Evolutionary conservation across 2,329 filamentous ascomycete species (phyloP), one percentile per base, ranked within the genome.

Genomic region (Apiospora phragmitis): DNA sequence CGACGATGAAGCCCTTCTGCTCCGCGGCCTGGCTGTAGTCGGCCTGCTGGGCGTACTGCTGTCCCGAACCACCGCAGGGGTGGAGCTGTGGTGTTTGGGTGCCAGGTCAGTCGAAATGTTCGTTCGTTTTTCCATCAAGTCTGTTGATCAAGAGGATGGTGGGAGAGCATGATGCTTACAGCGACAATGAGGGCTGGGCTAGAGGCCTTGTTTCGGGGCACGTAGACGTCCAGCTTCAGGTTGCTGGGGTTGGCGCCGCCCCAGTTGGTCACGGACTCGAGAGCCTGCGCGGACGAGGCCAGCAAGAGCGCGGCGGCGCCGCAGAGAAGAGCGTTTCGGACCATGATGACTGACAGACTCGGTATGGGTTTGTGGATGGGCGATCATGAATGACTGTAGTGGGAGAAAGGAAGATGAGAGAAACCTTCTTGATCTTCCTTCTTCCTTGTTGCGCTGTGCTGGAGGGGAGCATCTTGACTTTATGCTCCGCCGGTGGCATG

Each of bases 141-240:
- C 18, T 11, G 8, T 16, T 26, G 1, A 9, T 18, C 18, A n/a
- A n/a, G 3, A 18, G 26, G 14, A 18, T 45, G 26, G 6, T 67
- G 12, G 2, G 21, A 21, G 9, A 29, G 11, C 35, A 26, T 9
- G 26, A 6, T 18, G 0, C 73, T 73, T 70, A 75, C 74, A 47
- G 74, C 74, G 16, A 76, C 67, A n/a, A 76, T 42, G 6, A 76
- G 68, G 1, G 74, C 73, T 2, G 74, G 74, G 29, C 67, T 73
- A 21, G 71, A 42, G 18, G 70, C 72, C 38, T 73, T 14, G n/a
- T 66, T 70, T 0, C 59, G n/a, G 32, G 74, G 74, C 12, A 75
- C 41, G 26, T 70, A 76, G 7, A 73, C 65, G 24, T 67, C 65
- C 41, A 67, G 16, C 65, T 67, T 47, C 41, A 67, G 16, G 65